These are phyloP conservation scores for Globisporangium cederbergense DNA, from an alignment of 352 stramenopile species.

Conservation along the genomic window DNA sequence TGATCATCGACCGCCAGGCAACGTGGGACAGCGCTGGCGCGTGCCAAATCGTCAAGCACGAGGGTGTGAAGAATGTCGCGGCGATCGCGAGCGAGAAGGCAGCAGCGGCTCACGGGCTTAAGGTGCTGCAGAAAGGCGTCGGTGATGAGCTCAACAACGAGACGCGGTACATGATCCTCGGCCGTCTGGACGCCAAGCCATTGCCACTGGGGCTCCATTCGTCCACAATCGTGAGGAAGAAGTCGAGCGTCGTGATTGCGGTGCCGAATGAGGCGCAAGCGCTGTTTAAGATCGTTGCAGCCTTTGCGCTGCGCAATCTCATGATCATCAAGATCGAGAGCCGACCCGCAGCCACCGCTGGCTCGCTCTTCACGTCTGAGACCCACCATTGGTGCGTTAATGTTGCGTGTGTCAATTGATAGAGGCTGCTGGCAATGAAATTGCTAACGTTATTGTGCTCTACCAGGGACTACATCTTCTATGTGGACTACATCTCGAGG, in stretches of 20 bases:
- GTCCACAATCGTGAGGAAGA: constrained; percentile 30
- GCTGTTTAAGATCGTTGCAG: constrained; percentile 76
- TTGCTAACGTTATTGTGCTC: neutral
- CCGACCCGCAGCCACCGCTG: constrained; percentile 58
- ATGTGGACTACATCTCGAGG: constrained; percentile 69
- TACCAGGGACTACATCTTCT: constrained; percentile 78
- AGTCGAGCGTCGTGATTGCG: constrained; percentile 66
- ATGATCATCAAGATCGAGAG: constrained; percentile 85
- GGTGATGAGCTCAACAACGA: constrained; percentile 69
- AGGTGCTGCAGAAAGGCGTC: constrained; percentile 52
- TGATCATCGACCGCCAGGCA: constrained; percentile 56
- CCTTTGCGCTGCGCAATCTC: constrained; percentile 69
- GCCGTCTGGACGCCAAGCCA: constrained; percentile 37
- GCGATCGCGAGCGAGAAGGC: constrained; percentile 68
- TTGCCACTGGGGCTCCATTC: constrained; percentile 29
- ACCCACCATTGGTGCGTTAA: constrained; percentile 55
- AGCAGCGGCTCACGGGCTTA: constrained; percentile 43
- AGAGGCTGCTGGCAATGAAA: neutral
- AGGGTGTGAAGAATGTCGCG: constrained; percentile 40
- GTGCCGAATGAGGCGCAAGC: constrained; percentile 68
- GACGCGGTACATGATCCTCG: constrained; percentile 72
- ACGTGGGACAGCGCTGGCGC: constrained; percentile 66
- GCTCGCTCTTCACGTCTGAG: constrained; percentile 54
- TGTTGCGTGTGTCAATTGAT: neutral
- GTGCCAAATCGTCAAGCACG: constrained; percentile 61